Evolutionary conservation across 2,329 filamentous ascomycete genomes (phyloP).

Genomic region (Nannizziopsis arthrosporioides): DNA sequence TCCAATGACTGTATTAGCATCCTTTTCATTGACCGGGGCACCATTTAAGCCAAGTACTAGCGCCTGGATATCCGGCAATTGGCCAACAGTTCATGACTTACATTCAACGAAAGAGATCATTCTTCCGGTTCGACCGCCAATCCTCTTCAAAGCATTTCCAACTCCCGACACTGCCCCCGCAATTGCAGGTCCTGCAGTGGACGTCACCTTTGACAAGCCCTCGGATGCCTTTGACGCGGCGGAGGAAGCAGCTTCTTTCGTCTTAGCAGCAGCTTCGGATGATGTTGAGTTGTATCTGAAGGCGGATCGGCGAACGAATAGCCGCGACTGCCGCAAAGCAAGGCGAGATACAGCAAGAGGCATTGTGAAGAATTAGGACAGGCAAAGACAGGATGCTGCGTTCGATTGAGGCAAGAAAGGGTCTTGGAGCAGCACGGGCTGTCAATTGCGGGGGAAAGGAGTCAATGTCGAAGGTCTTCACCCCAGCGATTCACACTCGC

Average conservation of each 20-base stretch:
- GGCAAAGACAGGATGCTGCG: conserved; percentile 8
- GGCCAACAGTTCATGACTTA: conserved; percentile 41
- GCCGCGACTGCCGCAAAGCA: conserved; percentile 38
- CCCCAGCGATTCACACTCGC: conserved; percentile 17
- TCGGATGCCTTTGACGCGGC: conserved; percentile 56
- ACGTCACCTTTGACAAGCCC: conserved; percentile 69
- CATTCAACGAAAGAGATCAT: conserved; percentile 72
- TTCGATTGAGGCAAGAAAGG: conserved; percentile 20
- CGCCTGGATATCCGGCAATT: no score
- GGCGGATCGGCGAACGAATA: conserved; percentile 35
- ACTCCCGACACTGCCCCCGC: conserved; percentile 59
- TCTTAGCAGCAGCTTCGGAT: conserved; percentile 36
- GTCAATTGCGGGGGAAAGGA: conserved; percentile 32
- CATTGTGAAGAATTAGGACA: conserved; percentile 27
- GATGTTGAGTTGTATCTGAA: conserved; percentile 39
- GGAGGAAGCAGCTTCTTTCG: conserved; percentile 34
- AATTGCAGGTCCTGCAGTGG: conserved; percentile 67
- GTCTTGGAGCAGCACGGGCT: conserved; percentile 23
- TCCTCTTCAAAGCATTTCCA: conserved; percentile 55
- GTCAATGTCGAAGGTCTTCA: conserved; percentile 22
- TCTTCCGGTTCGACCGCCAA: conserved; percentile 73
- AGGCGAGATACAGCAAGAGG: conserved; percentile 34
- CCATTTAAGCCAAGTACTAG: neutral
- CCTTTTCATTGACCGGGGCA: neutral
- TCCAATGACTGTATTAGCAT: neutral